phyloP scores from a whole-genome alignment of 768 basidiomycete genomes.

The Phlegmacium glaucopus region DNA sequence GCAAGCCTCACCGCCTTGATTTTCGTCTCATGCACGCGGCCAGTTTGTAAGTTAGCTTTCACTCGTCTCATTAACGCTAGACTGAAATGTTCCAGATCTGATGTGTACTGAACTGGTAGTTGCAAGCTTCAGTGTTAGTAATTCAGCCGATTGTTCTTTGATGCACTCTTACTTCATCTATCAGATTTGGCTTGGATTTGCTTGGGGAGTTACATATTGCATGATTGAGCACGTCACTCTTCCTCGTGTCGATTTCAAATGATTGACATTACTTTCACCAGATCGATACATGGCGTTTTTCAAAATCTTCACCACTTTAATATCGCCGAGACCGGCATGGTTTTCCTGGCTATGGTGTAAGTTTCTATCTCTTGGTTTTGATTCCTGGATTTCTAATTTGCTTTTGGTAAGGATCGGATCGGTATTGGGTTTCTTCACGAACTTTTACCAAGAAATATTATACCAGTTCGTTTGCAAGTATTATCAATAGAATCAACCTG shows the following conservation, averaged over 20 bases:
- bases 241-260: neutral
- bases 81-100: slow-evolving; percentile 37
- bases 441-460: slow-evolving; percentile 45
- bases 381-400: neutral
- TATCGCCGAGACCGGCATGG: slow-evolving; percentile 54
- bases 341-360: slow-evolving; percentile 57
- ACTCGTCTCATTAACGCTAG: neutral
- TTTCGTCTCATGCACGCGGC: slow-evolving; percentile 62
- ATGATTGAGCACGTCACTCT: slow-evolving; percentile 48
- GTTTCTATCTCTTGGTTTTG: slow-evolving; percentile 12
- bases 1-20: slow-evolving; percentile 55
- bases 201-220: slow-evolving; percentile 73
- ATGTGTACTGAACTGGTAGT: slow-evolving; percentile 71
- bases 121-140: slow-evolving; percentile 59
- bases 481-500: neutral
- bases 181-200: slow-evolving; percentile 63
- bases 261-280: slow-evolving; percentile 14
- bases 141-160: slow-evolving; percentile 24
- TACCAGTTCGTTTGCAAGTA: slow-evolving; percentile 38
- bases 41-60: slow-evolving; percentile 46
- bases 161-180: neutral
- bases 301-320: slow-evolving; percentile 54
- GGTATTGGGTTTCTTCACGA: slow-evolving; percentile 42
- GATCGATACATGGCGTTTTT: slow-evolving; percentile 59
- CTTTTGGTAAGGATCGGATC: slow-evolving; percentile 47